Evolutionary conservation across 2,329 filamentous ascomycete genomes (phyloP).

Genomic region (Furcasterigmium sp.): DNA sequence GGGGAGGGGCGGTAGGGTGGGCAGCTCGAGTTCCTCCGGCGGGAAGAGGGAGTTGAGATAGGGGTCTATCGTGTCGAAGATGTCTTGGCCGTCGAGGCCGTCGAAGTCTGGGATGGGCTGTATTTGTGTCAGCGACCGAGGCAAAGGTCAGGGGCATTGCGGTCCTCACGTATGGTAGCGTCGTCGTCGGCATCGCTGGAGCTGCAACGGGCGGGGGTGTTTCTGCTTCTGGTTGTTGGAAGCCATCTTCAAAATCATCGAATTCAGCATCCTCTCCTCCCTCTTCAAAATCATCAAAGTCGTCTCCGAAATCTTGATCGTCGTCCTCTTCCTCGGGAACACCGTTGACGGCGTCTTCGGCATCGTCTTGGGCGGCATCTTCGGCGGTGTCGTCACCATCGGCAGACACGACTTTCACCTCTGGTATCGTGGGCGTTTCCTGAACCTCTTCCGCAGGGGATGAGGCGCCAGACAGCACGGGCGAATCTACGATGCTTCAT

Average conservation of each 20-base stretch:
- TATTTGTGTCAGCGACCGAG: constrained; percentile 19
- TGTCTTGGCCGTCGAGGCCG: constrained; percentile 53
- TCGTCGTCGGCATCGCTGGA: constrained; percentile 25
- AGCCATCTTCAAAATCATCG: constrained; percentile 69
- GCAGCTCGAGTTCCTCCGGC: constrained; percentile 46
- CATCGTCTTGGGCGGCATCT: constrained; percentile 15
- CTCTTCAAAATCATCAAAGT: constrained; percentile 60
- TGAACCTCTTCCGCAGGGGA: not conserved
- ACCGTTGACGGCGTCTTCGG: constrained; percentile 20
- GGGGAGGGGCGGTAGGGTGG: constrained; percentile 43
- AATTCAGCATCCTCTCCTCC: constrained; percentile 52
- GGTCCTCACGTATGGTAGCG: constrained; percentile 40
- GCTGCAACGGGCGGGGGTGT: constrained; percentile 20
- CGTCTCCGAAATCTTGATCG: constrained; percentile 50
- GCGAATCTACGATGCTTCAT: constrained; percentile 38
- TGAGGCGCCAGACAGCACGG: not conserved
- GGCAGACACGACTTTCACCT: not conserved
- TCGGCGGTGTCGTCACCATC: not conserved
- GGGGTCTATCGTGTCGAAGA: constrained; percentile 55
- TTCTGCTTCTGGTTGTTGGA: constrained; percentile 49
- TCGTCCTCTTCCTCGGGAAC: constrained; percentile 25
- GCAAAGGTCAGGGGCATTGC: constrained; percentile 13
- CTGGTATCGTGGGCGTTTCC: not conserved
- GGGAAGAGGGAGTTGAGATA: constrained; percentile 65
- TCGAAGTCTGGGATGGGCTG: constrained; percentile 66